phyloP scores from a whole-genome alignment of 371 early-diverging fungal species.

The Nematocida sp. region DNA sequence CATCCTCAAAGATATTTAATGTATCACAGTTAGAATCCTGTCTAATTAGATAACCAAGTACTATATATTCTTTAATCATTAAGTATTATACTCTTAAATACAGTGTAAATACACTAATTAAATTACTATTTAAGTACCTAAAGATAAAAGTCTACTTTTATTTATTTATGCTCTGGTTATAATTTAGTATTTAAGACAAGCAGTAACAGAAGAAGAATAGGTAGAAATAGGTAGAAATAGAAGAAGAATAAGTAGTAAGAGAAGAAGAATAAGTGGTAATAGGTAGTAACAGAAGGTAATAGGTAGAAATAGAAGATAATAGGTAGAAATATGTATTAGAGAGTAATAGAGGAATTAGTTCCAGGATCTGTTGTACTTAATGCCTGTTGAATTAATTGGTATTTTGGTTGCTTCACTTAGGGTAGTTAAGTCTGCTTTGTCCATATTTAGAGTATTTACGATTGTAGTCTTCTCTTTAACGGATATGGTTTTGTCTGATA shows the following conservation, averaged over 20 bases:
- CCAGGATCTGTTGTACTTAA: not conserved
- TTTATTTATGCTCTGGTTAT: too few relatives aligned
- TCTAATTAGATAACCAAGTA: too few relatives aligned
- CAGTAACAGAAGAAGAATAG: too few relatives aligned
- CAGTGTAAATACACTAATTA: too few relatives aligned
- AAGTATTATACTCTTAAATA: too few relatives aligned
- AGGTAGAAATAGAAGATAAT: not conserved
- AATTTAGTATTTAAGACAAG: too few relatives aligned
- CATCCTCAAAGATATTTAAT: too few relatives aligned
- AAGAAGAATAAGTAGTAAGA: not conserved
- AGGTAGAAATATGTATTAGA: not conserved
- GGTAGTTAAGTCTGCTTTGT: not conserved
- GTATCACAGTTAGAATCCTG: too few relatives aligned
- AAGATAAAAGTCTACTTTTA: too few relatives aligned
- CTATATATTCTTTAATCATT: too few relatives aligned
- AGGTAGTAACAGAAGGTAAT: not conserved
- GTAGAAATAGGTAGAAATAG: too few relatives aligned
- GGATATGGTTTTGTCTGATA: not conserved
- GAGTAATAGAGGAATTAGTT: not conserved
- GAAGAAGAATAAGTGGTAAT: not conserved
- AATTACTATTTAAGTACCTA: too few relatives aligned
- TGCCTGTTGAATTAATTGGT: not conserved
- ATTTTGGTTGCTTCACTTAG: not conserved
- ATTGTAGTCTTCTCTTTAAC: not conserved
- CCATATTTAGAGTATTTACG: not conserved